Evolutionary conservation across 2,329 filamentous ascomycete genomes (phyloP), one percentile per base, ranked within the genome.

Genomic region (Fusarium torreyae): DNA sequence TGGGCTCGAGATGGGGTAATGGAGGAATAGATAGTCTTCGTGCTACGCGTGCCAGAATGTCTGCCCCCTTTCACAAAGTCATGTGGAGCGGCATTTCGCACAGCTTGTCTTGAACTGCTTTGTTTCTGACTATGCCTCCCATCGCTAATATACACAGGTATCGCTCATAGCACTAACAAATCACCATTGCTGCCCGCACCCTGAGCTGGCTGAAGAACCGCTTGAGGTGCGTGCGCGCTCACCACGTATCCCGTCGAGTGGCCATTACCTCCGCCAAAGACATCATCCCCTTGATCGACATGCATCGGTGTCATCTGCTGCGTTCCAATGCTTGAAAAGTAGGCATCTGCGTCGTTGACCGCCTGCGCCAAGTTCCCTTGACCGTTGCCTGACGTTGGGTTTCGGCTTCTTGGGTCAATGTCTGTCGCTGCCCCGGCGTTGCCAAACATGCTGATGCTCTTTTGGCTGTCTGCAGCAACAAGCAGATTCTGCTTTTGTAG

Each of bases 321-420:
- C 62, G 83, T 88, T 2, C 91, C 90, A n/a, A 94, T 85, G 44
- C 89, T 91, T 17, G 92, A 90, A 80, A 98, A 98, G 80, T 97
- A 98, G 17, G 91, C 89, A 76, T 98, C 95, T 11, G 94, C 95
- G 56, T 96, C 94, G 74, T 87, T 92, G 36, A 97, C 89, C 2
- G 94, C 94, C 26, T 89, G 88, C 5, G 88, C 85, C 59, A 94
- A 84, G 74, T 91, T 86, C 7, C 82, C 76, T 49, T 78, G 73
- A 42, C 75, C 75, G 61, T 77, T 75, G 45, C 66, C 64, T 11
- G 66, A 51, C 18, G 68, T 63, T 34, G 73, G 69, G 22, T 74
- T 70, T 22, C 78, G 76, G 42, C 73, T 82, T 67, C 82, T 81
- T 31, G 82, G 78, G 58, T 86, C 83, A 13, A 87, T 81, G 44